Evolutionary conservation across 345 rosid genomes (phyloP).

Genomic region (thale cress (Arabidopsis thaliana)): DNA sequence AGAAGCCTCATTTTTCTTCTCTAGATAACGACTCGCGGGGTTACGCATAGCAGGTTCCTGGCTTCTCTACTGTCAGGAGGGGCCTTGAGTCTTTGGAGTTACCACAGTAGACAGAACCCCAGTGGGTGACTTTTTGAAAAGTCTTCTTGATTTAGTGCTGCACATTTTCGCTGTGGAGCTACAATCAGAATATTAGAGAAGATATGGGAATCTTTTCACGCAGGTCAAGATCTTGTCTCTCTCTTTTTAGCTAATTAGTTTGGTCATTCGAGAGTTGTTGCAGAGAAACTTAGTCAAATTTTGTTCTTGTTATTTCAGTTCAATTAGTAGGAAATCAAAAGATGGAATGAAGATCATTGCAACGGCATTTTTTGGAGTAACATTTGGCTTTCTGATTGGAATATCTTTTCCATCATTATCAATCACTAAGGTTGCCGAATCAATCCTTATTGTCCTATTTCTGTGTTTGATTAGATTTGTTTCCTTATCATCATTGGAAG

Average conservation of each 20-base stretch:
- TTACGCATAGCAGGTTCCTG: conserved; percentile 32
- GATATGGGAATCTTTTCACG: conserved; percentile 65
- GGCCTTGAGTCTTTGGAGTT: conserved; percentile 32
- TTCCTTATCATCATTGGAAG: not conserved
- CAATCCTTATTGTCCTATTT: not conserved
- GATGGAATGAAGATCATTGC: conserved; percentile 77
- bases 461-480: conserved; percentile 19
- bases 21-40: not conserved
- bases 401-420: conserved; percentile 74
- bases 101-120: conserved; percentile 15
- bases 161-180: conserved; percentile 32
- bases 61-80: conserved; percentile 36
- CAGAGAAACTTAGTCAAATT: conserved; percentile 11
- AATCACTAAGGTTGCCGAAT: conserved; percentile 65
- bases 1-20: conserved; percentile 7
- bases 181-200: conserved; percentile 30
- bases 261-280: conserved; percentile 1
- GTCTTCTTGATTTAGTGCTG: conserved; percentile 5
- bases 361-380: conserved; percentile 68
- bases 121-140: conserved; percentile 1
- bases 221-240: conserved; percentile 55
- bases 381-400: conserved; percentile 80
- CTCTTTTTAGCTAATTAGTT: conserved; percentile 14
- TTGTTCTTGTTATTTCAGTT: conserved; percentile 51
- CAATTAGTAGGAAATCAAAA: conserved; percentile 60